These are phyloP conservation scores for Pachyrhizus erosus DNA, from an alignment of 306 rosid species.

Conservation along the genomic window DNA sequence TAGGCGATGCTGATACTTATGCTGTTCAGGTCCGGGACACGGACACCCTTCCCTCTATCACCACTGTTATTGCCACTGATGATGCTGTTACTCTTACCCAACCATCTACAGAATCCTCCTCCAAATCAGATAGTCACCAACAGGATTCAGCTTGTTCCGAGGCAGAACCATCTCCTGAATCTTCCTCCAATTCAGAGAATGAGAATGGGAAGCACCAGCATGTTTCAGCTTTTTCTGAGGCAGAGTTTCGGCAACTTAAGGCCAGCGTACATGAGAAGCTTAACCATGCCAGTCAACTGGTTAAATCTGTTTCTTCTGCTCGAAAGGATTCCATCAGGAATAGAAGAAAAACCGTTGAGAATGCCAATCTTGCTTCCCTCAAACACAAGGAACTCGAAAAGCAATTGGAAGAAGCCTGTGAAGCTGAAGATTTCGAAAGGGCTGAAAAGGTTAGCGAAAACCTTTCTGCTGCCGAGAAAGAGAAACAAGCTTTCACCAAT, in stretches of 20 bases:
- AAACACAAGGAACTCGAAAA: constrained; percentile 60
- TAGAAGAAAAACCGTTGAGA: constrained; percentile 57
- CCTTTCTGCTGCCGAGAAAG: constrained; percentile 67
- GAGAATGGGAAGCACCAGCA: background rate
- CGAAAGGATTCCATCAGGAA: constrained; percentile 69
- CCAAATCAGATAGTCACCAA: constrained; percentile 20
- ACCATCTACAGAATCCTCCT: constrained; percentile 34
- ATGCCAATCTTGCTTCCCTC: constrained; percentile 53
- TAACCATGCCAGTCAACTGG: constrained; percentile 52
- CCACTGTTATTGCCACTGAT: background rate
- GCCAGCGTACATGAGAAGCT: constrained; percentile 61
- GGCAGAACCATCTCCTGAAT: constrained; percentile 20
- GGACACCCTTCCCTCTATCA: constrained; percentile 9
- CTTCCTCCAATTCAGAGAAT: constrained; percentile 29
- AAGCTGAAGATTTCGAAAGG: constrained; percentile 81
- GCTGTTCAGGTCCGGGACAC: background rate
- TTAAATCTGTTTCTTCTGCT: constrained; percentile 55
- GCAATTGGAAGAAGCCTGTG: constrained; percentile 79
- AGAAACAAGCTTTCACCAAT: constrained; percentile 51
- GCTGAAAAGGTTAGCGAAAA: constrained; percentile 73
- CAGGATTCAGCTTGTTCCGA: constrained; percentile 20
- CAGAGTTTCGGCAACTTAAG: constrained; percentile 50
- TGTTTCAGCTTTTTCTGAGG: constrained; percentile 43
- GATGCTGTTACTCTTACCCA: background rate
- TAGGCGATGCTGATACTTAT: background rate